Percentiles rank a stretch among this genome's conserved stretches.
phyloP scores from a whole-genome alignment of 2,329 filamentous ascomycete genomes.

The Chrysoporthe austroafricana region DNA sequence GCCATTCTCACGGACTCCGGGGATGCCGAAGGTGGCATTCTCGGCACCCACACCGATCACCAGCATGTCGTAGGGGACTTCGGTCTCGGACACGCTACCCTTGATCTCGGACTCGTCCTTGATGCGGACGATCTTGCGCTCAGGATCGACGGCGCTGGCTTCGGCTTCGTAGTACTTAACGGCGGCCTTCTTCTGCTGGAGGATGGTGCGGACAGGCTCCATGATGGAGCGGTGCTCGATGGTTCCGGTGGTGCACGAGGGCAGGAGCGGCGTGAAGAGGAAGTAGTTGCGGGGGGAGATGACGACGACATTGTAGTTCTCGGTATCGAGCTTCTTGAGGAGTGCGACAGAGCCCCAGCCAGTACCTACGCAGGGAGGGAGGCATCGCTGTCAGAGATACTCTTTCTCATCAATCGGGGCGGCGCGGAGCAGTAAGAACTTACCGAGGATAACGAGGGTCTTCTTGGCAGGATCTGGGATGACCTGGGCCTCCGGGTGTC shows the following conservation, averaged over 20 bases:
- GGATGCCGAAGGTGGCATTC: slow-evolving; percentile 98
- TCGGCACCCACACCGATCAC: slow-evolving; percentile 96
- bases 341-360: slow-evolving; percentile 96
- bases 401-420: not conserved
- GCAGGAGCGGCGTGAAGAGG: slow-evolving; percentile 96
- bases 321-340: slow-evolving; percentile 96
- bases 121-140: slow-evolving; percentile 86
- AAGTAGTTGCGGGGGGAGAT: slow-evolving; percentile 99
- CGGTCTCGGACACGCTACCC: slow-evolving; percentile 78
- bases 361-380: slow-evolving; percentile 65
- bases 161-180: slow-evolving; percentile 99
- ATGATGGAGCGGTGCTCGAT: slow-evolving; percentile 99
- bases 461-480: slow-evolving; percentile 88
- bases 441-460: slow-evolving; percentile 94
- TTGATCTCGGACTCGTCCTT: slow-evolving; percentile 93
- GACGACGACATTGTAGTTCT: slow-evolving; percentile 98
- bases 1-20: slow-evolving; percentile 90
- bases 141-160: slow-evolving; percentile 91
- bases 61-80: slow-evolving; percentile 97
- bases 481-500: slow-evolving; percentile 79
- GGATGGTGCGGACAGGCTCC: slow-evolving; percentile 96
- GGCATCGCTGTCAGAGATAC: slow-evolving; percentile 24
- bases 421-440: slow-evolving; percentile 24
- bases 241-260: slow-evolving; percentile 94
- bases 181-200: slow-evolving; percentile 89